Evolutionary conservation across 129 eudicot species (phyloP).

Genomic region (Scalesia atractyloides): DNA sequence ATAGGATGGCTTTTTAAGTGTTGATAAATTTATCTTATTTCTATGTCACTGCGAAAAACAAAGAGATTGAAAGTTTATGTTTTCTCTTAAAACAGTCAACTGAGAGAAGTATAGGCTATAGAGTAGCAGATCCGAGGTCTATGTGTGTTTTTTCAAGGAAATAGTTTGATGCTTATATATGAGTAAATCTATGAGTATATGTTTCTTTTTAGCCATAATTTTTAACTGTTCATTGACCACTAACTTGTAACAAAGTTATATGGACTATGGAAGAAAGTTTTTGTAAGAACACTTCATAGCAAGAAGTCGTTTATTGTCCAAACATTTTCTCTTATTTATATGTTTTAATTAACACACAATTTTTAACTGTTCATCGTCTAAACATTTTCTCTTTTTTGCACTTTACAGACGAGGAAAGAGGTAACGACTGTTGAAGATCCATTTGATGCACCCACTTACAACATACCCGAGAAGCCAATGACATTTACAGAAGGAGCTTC

Average conservation of each 20-base stretch:
- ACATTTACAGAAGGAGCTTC: constrained; percentile 95
- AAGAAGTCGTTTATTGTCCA: neutral
- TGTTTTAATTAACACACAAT: neutral
- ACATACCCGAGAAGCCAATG: constrained; percentile 94
- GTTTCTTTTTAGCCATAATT: constrained; percentile 1
- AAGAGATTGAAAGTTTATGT: too few relatives aligned
- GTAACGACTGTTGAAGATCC: constrained; percentile 85
- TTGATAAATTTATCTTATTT: too few relatives aligned
- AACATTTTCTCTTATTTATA: neutral
- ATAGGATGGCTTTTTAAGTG: too few relatives aligned
- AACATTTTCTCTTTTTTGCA: constrained; percentile 8
- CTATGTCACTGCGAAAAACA: too few relatives aligned
- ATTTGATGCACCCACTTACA: constrained; percentile 89
- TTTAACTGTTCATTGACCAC: neutral
- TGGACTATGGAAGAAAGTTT: neutral
- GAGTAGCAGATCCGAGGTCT: neutral
- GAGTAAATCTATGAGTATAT: neutral
- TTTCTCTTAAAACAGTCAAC: too few relatives aligned
- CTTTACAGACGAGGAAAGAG: constrained; percentile 59
- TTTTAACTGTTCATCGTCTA: neutral
- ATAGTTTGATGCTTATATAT: constrained; percentile 1
- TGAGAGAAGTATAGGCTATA: neutral
- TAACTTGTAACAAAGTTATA: neutral
- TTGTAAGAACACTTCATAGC: neutral
- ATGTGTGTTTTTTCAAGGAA: neutral